These are phyloP conservation scores for Escallonia herrerae DNA, from an alignment of 129 eudicot genomes.

Conservation along the genomic window DNA sequence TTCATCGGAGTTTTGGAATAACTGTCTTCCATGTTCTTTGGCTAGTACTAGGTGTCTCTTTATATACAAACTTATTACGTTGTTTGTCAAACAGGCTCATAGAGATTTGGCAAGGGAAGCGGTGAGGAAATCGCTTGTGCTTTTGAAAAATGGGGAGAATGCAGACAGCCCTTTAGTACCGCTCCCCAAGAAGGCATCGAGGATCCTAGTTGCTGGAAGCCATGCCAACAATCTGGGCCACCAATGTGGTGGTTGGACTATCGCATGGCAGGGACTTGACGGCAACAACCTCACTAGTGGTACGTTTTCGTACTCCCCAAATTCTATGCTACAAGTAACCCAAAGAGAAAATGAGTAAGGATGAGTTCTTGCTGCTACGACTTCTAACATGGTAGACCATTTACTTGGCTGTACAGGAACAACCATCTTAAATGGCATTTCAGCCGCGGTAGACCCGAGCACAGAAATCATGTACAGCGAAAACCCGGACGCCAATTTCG, in stretches of 20 bases:
- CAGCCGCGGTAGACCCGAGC: constrained; percentile 1
- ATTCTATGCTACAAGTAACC: background rate
- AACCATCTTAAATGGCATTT: background rate
- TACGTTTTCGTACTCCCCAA: background rate
- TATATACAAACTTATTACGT: too few relatives aligned
- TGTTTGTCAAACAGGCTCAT: too few relatives aligned
- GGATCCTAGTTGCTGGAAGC: background rate
- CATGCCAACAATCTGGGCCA: constrained; percentile 7
- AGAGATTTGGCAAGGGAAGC: constrained; percentile 1
- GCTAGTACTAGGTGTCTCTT: too few relatives aligned
- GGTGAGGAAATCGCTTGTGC: constrained; percentile 10
- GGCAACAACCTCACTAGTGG: constrained; percentile 5
- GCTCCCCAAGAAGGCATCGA: too few relatives aligned
- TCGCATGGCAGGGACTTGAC: constrained; percentile 1
- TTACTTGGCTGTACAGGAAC: background rate
- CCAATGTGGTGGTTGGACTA: constrained; percentile 11
- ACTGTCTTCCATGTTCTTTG: too few relatives aligned
- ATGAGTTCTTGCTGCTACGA: too few relatives aligned
- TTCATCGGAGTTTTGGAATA: too few relatives aligned
- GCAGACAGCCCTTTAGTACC: too few relatives aligned
- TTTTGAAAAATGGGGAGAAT: background rate
- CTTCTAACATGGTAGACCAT: too few relatives aligned
- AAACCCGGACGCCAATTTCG: background rate
- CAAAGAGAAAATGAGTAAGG: too few relatives aligned
- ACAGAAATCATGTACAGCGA: background rate